Evolutionary conservation across 257 asterid species (phyloP), one percentile per base, ranked within the genome.

Genomic region (Anisodus acutangulus): DNA sequence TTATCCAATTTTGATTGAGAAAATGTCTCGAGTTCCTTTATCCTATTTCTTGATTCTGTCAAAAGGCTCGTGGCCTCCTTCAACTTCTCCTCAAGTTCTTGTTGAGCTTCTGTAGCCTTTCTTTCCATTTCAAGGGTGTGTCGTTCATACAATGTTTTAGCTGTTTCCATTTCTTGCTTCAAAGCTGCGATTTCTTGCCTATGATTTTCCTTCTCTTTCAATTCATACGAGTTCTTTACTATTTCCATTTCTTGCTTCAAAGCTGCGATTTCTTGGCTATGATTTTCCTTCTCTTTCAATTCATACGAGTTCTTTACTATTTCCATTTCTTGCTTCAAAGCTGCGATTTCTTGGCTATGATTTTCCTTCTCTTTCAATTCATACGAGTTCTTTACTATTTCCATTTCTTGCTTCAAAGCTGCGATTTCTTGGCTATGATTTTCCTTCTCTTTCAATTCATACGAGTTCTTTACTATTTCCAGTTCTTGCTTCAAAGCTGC

Each of bases 21-120:
- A 55, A 49, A 78, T 49, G 90, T 87, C 87, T 95, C 95, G 17
- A 94, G 94, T 79, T 91, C 92, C 85, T 88, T 87, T 31, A 87
- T 91, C 87, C 89, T 88, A 79, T 81, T 89, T 82, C 58, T 89
- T 8, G 92, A 91, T 72, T 89, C 92, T 19, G 89, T 74, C 53
- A 88, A 84, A 57, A 71, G 85, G 83, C 53, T 83, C 62, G 70
- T 72, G 84, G 88, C 89, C 78, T 91, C 97, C 83, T 78, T 85
- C 84, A 92, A 82, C 86, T 78, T 93, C 43, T 86, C 87, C 89
- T 93, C 95, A 17, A 92, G 90, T 85, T 88, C 91, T 67, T 87
- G 91, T 86, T 92, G 91, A 82, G 86, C 88, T 86, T 76, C 88
- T 84, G 35, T 86, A 37, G 90, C 87, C 86, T 85, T 91, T 43